Percentiles rank a stretch among this genome's conserved stretches.
phyloP scores from a whole-genome alignment of 164 flowering plant species.

The Piper longum region DNA sequence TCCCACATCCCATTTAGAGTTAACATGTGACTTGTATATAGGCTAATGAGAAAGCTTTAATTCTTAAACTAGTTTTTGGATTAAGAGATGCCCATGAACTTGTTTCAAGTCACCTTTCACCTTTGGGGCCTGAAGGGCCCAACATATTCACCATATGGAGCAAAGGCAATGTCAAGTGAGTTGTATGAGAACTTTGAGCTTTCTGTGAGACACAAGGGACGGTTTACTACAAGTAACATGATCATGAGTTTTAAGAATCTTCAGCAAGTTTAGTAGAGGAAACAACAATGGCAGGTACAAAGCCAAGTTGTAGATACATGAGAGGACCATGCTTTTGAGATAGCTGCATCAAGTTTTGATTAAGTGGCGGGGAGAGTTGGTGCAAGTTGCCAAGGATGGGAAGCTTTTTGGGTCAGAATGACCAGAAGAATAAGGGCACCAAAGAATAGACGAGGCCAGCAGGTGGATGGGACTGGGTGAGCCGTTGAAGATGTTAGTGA shows the following conservation, averaged over 20 bases:
- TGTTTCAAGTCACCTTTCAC: no score
- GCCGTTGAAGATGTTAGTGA: no score
- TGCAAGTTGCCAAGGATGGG: neutral
- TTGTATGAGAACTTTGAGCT: neutral
- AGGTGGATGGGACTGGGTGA: no score
- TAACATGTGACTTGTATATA: no score
- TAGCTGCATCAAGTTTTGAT: neutral
- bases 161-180: neutral
- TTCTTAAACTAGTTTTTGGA: no score
- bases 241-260: constrained; percentile 3
- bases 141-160: neutral
- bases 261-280: constrained; percentile 2
- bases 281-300: neutral
- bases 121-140: no score
- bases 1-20: no score
- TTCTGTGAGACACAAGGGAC: neutral
- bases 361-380: constrained; percentile 3
- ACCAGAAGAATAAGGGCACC: no score
- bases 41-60: no score
- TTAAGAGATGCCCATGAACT: no score
- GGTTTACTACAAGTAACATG: neutral
- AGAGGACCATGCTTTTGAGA: constrained; percentile 2
- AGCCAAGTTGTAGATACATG: constrained; percentile 2
- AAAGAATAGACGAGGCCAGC: no score
- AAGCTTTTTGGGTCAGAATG: neutral